phyloP scores from a whole-genome alignment of 805 yeast genomes.

The Groenewaldozyma tartarivorans region DNA sequence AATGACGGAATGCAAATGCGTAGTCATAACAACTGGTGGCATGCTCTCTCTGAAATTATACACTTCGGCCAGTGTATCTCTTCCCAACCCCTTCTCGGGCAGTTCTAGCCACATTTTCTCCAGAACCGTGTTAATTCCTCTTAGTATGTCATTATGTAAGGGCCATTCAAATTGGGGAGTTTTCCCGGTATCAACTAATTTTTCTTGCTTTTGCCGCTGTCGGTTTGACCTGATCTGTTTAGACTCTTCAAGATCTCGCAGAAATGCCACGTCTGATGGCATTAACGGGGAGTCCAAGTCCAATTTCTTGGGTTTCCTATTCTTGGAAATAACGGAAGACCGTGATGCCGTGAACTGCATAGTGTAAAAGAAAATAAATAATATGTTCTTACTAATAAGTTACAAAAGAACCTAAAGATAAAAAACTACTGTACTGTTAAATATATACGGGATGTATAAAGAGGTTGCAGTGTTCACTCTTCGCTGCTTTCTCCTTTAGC shows the following conservation, averaged over 20 bases:
- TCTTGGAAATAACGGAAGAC: neutral
- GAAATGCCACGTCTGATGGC: slow-evolving; percentile 15
- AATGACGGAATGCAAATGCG: slow-evolving; percentile 29
- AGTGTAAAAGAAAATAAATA: too few relatives aligned
- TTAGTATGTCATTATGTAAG: slow-evolving; percentile 6
- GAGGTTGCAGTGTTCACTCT: too few relatives aligned
- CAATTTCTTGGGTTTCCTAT: neutral
- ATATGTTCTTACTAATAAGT: too few relatives aligned
- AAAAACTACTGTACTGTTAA: neutral
- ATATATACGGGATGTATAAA: too few relatives aligned
- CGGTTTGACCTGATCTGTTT: slow-evolving; percentile 9
- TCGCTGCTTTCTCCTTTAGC: slow-evolving; percentile 4
- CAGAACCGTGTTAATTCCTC: slow-evolving; percentile 19
- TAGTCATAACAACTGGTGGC: slow-evolving; percentile 26
- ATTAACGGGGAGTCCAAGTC: slow-evolving; percentile 1
- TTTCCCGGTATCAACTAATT: slow-evolving; percentile 13
- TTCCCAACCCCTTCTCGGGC: slow-evolving; percentile 24
- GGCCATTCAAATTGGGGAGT: slow-evolving; percentile 14
- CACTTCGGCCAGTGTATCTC: slow-evolving; percentile 20
- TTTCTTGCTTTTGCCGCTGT: slow-evolving; percentile 12
- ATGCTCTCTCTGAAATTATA: slow-evolving; percentile 18
- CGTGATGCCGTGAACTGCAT: slow-evolving; percentile 1
- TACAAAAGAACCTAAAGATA: neutral
- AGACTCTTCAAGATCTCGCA: slow-evolving; percentile 18
- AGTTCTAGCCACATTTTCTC: slow-evolving; percentile 24